Evolutionary conservation across 2,329 filamentous ascomycete species (phyloP).

Genomic region (Xylariaceae sp.): DNA sequence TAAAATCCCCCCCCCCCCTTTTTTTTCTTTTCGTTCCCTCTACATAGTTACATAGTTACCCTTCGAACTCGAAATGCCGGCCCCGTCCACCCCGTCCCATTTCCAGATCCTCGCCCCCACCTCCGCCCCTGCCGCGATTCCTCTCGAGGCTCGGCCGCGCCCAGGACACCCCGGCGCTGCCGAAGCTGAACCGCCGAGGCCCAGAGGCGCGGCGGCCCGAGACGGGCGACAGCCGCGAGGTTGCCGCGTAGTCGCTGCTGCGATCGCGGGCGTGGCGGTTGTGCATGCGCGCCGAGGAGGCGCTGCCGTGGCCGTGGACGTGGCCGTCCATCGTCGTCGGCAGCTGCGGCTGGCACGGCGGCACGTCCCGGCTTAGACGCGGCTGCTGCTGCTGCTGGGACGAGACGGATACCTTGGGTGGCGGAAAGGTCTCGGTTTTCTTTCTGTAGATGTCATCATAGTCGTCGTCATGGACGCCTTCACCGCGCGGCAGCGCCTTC

Average conservation of each 20-base stretch:
- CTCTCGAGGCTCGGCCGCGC: slow-evolving; percentile 17
- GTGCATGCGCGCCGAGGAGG: not conserved
- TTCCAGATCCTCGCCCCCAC: slow-evolving; percentile 4
- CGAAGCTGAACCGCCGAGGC: slow-evolving; percentile 17
- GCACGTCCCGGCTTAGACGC: slow-evolving; percentile 1
- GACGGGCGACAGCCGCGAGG: slow-evolving; percentile 15
- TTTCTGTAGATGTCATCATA: not conserved
- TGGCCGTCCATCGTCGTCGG: no score
- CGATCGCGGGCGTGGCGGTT: slow-evolving; percentile 13
- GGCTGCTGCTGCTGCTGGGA: no score
- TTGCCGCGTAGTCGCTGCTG: slow-evolving; percentile 11
- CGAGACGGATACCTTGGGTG: not conserved
- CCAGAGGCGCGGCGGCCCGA: slow-evolving; percentile 10
- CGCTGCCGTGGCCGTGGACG: not conserved
- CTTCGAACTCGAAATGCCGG: no score
- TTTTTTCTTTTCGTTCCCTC: no score
- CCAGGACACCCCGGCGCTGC: slow-evolving; percentile 11
- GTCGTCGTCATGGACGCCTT: not conserved
- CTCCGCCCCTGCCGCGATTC: slow-evolving; percentile 10
- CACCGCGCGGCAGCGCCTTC: not conserved
- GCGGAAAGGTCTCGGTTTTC: not conserved
- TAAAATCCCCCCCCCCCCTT: no score
- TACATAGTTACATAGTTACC: no score
- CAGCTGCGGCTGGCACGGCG: slow-evolving; percentile 2
- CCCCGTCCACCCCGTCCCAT: not conserved